Evolutionary conservation across 1,139 yeast genomes (phyloP), one percentile per base, ranked within the genome.

Genomic region (Magnusiomyces fungicola): DNA sequence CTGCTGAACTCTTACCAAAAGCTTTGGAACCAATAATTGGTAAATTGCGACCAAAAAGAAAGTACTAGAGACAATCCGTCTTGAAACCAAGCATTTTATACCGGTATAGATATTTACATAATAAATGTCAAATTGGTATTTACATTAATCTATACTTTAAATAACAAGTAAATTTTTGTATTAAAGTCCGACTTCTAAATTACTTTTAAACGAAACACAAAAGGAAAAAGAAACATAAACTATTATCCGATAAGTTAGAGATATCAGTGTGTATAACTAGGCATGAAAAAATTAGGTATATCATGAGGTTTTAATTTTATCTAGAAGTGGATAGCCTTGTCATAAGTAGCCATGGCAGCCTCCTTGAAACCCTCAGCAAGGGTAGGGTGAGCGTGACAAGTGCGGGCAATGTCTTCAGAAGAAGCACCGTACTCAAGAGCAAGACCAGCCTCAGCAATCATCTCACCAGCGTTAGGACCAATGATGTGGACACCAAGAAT

Each of bases 381-480:
- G 43, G 99, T 92, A 69, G 99, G 99, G 73, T 94, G 99, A 53
- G 98, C 97, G 65, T 92, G 98, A 70, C 97, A 90, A 48, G 90
- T 87, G 75, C 97, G 84, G 55, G 97, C 95, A 65, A 94, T 78
- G 67, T 94, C 99, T 74, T 94, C 99, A 51, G 97, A 86, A 46
- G 95, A 83, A 50, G 98, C 99, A 71, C 99, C 99, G 72, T 94
- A 94, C 75, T 94, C 99, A 59, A 94, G 72, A 47, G 99, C 99
- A 67, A 94, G 79, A 59, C 95, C 96, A 55, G 90, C 97, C 75
- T 94, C 98, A 58, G 96, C 97, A 68, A 94, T 92, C 96, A 94
- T 88, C 77, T 94, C 99, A 73, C 99, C 98, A 53, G 99, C 99
- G 66, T 87, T 88, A 61, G 98, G 87, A 62, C 98, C 98, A 61